Conservation (phyloP, 2,329 filamentous ascomycete genomes). For the Dactylellina haptotyla region DNA sequence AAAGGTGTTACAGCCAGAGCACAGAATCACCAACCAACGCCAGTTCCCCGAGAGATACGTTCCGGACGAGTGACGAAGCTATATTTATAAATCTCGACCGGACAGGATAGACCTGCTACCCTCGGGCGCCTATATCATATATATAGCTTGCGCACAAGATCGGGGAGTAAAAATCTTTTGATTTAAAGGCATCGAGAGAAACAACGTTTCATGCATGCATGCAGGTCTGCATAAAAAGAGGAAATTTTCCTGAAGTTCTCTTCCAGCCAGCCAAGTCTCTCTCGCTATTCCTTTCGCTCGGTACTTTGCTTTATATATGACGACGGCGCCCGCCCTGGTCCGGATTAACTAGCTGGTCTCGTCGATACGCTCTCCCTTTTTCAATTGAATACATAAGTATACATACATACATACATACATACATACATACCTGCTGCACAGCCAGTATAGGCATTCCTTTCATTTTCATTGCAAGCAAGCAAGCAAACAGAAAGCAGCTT, state of each 20-base stretch:
- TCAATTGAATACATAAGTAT: too few species aligned
- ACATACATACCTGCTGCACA: not conserved
- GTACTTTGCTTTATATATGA: conserved; percentile 33
- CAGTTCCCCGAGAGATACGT: conserved; percentile 10
- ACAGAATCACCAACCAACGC: conserved; percentile 14
- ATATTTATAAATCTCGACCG: conserved; percentile 28
- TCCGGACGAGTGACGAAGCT: not conserved
- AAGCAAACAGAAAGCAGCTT: not conserved
- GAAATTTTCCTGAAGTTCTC: too few species aligned
- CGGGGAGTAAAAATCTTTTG: not conserved
- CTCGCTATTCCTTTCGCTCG: not conserved
- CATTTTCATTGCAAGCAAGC: not conserved
- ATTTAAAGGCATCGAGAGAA: conserved; percentile 1
- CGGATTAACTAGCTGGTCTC: conserved; percentile 22
- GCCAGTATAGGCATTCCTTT: not conserved
- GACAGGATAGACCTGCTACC: too few species aligned
- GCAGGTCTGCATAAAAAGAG: too few species aligned
- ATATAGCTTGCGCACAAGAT: conserved; percentile 19
- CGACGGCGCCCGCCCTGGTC: conserved; percentile 37
- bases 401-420: too few species aligned
- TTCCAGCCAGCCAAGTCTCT: not conserved
- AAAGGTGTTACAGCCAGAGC: conserved; percentile 36
- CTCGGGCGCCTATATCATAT: too few species aligned
- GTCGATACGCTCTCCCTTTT: not conserved
- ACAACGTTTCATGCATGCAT: not conserved